Evolutionary conservation across 176 grass and related monocot species (phyloP), one percentile per base, ranked within the genome.

Genomic region (Raddia distichophylla): DNA sequence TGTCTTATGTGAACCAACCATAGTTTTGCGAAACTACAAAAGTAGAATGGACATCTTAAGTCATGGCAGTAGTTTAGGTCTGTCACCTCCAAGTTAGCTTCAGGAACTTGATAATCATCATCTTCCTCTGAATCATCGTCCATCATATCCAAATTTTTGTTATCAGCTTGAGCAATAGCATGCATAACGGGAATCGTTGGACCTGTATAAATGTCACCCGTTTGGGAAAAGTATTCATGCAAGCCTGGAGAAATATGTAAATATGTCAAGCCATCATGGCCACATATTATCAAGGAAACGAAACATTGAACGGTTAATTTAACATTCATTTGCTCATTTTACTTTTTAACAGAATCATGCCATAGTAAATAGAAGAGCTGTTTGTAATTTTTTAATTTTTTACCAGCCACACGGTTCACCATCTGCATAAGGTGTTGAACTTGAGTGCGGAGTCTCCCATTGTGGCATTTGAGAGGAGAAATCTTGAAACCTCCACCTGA

Each of bases 371-470:
- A 85, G 8, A 85, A 56, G 67, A 85, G 55, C 80, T 69, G 37
- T 84, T 44, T 65, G 65, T 64, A 42, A 50, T n/a, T n/a, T n/a
- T n/a, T n/a, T n/a, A n/a, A n/a, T n/a, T 67, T 51, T 58, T 78
- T 96, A 96, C 93, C 95, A 87, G 95, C 90, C 79, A 98, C 95
- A 82, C 86, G 93, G 78, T 94, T 98, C 74, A 95, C 84, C 95
- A 98, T 95, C 77, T 98, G 95, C 90, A 98, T 98, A 87, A 98
- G 88, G 74, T 98, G 84, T 81, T 98, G 92, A 70, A 98, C 95
- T 88, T 98, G 95, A 68, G 95, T 89, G 51, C 88, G 83, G 3
- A 78, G 88, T 73, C 80, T 94, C 18, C 95, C 90, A 60, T 93
- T 83, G 54, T 87, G 67, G 65, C 70, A 44, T 87, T 91, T 94